phyloP scores from a whole-genome alignment of 176 grass and related monocot genomes.

The Triticum dicoccoides region DNA sequence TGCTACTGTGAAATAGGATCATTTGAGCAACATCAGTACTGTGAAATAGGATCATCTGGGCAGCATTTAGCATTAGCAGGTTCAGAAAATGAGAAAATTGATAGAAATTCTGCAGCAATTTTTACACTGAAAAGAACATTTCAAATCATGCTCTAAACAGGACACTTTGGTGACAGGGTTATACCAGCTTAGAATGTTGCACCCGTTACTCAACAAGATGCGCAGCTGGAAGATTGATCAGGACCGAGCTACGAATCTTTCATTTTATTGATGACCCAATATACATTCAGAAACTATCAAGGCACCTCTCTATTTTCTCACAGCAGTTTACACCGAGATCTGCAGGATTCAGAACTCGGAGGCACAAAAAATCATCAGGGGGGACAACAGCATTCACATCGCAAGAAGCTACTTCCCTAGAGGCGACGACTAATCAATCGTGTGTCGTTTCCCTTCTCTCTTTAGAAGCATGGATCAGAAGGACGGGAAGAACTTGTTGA shows the following conservation, averaged over 20 bases:
- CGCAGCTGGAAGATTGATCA: neutral
- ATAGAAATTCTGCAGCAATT: too few relatives aligned
- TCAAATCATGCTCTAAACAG: too few relatives aligned
- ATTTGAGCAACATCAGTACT: too few relatives aligned
- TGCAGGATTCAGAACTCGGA: conserved; percentile 38
- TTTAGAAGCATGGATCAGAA: conserved; percentile 41
- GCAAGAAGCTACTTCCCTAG: conserved; percentile 13
- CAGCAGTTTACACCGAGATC: conserved; percentile 29
- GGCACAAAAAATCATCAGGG: neutral
- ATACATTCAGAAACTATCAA: conserved; percentile 30
- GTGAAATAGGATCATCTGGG: too few relatives aligned
- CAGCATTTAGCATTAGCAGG: too few relatives aligned
- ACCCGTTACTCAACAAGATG: neutral
- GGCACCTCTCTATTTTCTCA: conserved; percentile 9
- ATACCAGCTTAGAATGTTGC: neutral
- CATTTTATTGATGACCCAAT: conserved; percentile 17
- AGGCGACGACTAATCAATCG: neutral
- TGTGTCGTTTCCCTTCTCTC: neutral
- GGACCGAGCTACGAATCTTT: neutral
- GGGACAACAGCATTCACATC: neutral
- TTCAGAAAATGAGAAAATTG: too few relatives aligned
- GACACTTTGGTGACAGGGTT: too few relatives aligned
- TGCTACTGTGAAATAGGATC: too few relatives aligned
- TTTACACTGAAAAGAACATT: too few relatives aligned
- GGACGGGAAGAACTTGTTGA: conserved; percentile 91